Base-by-base conservation (phyloP, 768 basidiomycete genomes). In the Austroboletus eburneus region DNA sequence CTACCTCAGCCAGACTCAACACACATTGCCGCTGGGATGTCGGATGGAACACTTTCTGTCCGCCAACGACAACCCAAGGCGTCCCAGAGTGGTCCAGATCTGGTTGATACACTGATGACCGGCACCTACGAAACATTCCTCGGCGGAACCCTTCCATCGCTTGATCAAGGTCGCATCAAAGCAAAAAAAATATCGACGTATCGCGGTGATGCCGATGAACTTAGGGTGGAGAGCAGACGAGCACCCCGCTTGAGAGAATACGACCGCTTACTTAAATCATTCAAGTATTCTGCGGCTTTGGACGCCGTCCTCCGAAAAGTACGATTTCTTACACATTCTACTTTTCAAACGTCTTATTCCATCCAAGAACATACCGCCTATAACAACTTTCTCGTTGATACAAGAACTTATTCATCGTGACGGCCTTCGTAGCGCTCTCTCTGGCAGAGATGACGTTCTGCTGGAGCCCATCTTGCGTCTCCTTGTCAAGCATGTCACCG, bases 1-100 rank as follows among this genome's bases (percentile, higher is more conserved):
- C 27, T 9, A 1, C 18, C 39, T 16, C 57, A 97, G 92, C 93
- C 92, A 22, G 94, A 98, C 64, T 91, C 96, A 57, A 94, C 92
- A 0, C 96, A 98, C 59, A 86, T 99, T 33, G 89, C 91, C 1
- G 89, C 90, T 2, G 96, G 96, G n/a, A 91, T 97, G 86, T 85
- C 92, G 14, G 96, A 98, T 61, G 95, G 95, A 3, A 97, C 95
- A 2, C 75, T 99, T n/a, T 94, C 94, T n/a, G 80, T 99, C 39
- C 89, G 96, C 23, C 78, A 91, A 55, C 80, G 94, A 48, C 87
- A 91, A 55, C 78, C 76, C 16, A 93, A 89, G 65, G 68, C 80
- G 0, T 79, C 78, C n/a, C 81, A 88, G 61, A 58, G 68, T 0
- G 64, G 67, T 4, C 56, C 64, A 3, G 67, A 70, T 37, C 64